A percentile compares a stretch with the other conserved stretches of the same genome.
These are phyloP conservation scores for Gonapodya prolifera DNA, from an alignment of 192 early-diverging fungal genomes.

Conservation along the genomic window DNA sequence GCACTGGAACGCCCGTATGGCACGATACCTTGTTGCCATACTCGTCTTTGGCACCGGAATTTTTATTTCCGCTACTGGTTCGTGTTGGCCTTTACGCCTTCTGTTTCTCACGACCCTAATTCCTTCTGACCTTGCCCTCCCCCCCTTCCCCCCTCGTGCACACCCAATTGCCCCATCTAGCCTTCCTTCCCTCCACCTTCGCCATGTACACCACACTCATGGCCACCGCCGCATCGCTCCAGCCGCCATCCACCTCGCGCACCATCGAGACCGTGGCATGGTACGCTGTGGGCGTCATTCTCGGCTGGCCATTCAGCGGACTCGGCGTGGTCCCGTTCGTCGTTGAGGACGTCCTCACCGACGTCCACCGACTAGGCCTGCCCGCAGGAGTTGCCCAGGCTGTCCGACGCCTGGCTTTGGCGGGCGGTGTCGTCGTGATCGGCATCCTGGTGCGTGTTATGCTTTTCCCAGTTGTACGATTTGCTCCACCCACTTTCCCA, in stretches of 20 bases:
- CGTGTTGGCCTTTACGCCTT: background rate
- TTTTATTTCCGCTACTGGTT: conserved; percentile 69
- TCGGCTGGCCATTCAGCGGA: conserved; percentile 85
- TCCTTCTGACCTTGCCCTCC: background rate
- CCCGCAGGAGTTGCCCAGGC: conserved; percentile 3
- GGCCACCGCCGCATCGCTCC: conserved; percentile 56
- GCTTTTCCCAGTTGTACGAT: background rate
- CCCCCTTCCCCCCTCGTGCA: background rate
- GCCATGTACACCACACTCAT: conserved; percentile 76
- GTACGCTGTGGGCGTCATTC: conserved; percentile 46
- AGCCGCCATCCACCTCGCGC: conserved; percentile 31
- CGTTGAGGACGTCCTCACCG: conserved; percentile 51
- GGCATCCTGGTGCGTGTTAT: conserved; percentile 17
- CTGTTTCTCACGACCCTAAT: background rate
- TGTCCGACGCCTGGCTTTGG: conserved; percentile 19
- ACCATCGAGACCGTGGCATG: conserved; percentile 43
- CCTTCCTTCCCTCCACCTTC: conserved; percentile 82
- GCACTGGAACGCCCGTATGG: conserved; percentile 49
- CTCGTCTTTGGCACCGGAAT: conserved; percentile 67
- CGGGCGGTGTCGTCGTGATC: conserved; percentile 18
- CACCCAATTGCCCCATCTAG: conserved; percentile 15
- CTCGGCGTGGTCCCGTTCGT: conserved; percentile 61
- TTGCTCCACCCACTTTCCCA: background rate
- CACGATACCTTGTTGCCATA: conserved; percentile 48
- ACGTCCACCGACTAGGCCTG: conserved; percentile 12